A percentile compares a stretch with the other conserved stretches of the same genome.
Evolutionary conservation across 2,329 filamentous ascomycete genomes (phyloP).

Genomic region (Meredithiella fracta): DNA sequence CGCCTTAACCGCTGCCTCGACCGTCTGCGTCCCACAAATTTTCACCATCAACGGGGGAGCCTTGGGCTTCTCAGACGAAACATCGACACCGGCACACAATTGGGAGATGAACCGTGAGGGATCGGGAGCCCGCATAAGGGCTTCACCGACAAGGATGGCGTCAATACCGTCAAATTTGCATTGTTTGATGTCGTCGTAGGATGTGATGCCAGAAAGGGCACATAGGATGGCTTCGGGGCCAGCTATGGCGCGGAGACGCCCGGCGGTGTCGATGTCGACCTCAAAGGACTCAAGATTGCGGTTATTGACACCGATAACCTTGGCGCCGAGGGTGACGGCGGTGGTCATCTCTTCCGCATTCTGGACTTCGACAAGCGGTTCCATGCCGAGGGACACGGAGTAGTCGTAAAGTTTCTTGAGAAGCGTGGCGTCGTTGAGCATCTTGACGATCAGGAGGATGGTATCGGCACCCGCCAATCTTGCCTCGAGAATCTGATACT

Average conservation of each 20-base stretch:
- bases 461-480: constrained; percentile 87
- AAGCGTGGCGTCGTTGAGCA: constrained; percentile 56
- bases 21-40: constrained; percentile 80
- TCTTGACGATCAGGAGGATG: constrained; percentile 91
- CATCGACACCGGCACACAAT: constrained; percentile 48
- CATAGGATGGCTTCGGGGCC: constrained; percentile 76
- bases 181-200: constrained; percentile 69
- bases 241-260: constrained; percentile 72
- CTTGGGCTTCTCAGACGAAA: constrained; percentile 20
- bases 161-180: constrained; percentile 83
- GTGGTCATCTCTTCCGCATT: constrained; percentile 83
- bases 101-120: constrained; percentile 69
- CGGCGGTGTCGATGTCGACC: constrained; percentile 85
- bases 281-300: constrained; percentile 92
- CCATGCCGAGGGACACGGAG: constrained; percentile 83
- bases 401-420: constrained; percentile 73
- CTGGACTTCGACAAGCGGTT: constrained; percentile 92
- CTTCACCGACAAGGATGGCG: constrained; percentile 85
- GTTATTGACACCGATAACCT: constrained; percentile 95
- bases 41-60: constrained; percentile 55
- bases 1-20: constrained; percentile 64
- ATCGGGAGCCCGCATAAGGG: constrained; percentile 81
- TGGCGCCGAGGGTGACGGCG: constrained; percentile 70
- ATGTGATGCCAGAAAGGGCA: constrained; percentile 85
- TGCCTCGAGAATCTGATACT: constrained; percentile 95